Evolutionary conservation across 768 basidiomycete genomes (phyloP).

Genomic region (Rhizopogon roseolus): DNA sequence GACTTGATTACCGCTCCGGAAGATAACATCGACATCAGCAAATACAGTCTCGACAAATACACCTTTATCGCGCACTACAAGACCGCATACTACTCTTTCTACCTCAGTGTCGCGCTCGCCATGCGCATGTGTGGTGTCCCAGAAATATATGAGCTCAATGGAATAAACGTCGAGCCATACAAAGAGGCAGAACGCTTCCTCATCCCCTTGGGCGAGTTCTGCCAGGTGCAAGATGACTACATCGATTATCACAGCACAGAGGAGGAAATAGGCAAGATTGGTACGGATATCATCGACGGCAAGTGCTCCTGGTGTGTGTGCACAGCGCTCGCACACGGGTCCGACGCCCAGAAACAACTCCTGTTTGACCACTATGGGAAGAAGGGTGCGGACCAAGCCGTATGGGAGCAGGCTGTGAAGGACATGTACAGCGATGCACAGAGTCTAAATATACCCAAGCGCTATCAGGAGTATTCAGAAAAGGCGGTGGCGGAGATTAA

Average conservation of each 20-base stretch:
- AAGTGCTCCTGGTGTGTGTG: constrained; percentile 98
- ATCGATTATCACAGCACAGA: constrained; percentile 89
- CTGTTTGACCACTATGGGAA: constrained; percentile 67
- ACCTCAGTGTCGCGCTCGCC: constrained; percentile 94
- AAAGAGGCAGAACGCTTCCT: constrained; percentile 75
- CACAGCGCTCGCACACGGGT: constrained; percentile 65
- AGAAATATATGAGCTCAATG: constrained; percentile 36
- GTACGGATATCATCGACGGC: constrained; percentile 99
- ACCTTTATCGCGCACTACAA: constrained; percentile 94
- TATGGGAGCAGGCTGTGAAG: constrained; percentile 55
- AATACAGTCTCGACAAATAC: constrained; percentile 86
- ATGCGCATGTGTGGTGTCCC: constrained; percentile 75
- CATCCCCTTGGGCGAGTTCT: constrained; percentile 92
- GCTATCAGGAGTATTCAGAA: constrained; percentile 79
- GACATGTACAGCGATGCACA: constrained; percentile 61
- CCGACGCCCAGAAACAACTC: constrained; percentile 49
- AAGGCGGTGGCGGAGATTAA: constrained; percentile 34
- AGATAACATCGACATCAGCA: constrained; percentile 76
- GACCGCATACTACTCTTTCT: constrained; percentile 97
- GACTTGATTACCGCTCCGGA: constrained; percentile 96
- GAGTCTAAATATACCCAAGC: constrained; percentile 36
- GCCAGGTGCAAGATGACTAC: constrained; percentile 98
- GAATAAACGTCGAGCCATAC: constrained; percentile 53
- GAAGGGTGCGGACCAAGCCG: constrained; percentile 39
- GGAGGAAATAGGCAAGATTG: constrained; percentile 92